Percentiles rank a stretch among this genome's conserved stretches.
These are phyloP conservation scores for Zygosaccharomyces rouxii DNA, from an alignment of 805 yeast genomes.

Conservation along the genomic window DNA sequence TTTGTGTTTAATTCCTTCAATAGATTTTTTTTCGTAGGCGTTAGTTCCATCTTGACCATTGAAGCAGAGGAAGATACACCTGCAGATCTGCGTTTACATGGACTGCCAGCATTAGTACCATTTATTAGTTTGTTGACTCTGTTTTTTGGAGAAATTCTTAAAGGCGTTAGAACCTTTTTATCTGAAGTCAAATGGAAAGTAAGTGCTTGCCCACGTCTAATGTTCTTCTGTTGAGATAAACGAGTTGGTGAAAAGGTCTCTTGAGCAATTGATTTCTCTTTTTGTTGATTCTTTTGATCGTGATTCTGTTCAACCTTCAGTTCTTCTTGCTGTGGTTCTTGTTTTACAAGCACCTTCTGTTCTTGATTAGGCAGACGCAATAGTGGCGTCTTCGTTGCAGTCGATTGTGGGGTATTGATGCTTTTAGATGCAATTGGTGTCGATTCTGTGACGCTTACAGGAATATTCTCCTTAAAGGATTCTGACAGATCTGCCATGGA, in stretches of 20 bases:
- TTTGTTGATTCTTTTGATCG: background rate
- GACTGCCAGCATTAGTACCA: constrained; percentile 14
- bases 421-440: constrained; percentile 10
- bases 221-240: constrained; percentile 12
- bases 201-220: constrained; percentile 31
- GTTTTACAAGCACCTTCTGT: background rate
- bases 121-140: constrained; percentile 34
- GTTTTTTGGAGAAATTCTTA: constrained; percentile 32
- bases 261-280: background rate
- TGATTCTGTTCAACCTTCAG: background rate
- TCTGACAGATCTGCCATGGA: constrained; percentile 2
- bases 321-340: background rate
- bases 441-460: constrained; percentile 2
- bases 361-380: background rate
- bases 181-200: constrained; percentile 34
- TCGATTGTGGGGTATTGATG: constrained; percentile 4
- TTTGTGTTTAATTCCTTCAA: constrained; percentile 23
- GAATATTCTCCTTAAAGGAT: background rate
- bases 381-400: background rate
- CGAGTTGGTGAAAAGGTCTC: constrained; percentile 20
- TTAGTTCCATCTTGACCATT: constrained; percentile 15
- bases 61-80: constrained; percentile 8
- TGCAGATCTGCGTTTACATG: constrained; percentile 10
- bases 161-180: constrained; percentile 29
- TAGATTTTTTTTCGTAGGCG: constrained; percentile 18